Conservation (phyloP, 2,329 filamentous ascomycete species). For the Escovopsis weberi region DNA sequence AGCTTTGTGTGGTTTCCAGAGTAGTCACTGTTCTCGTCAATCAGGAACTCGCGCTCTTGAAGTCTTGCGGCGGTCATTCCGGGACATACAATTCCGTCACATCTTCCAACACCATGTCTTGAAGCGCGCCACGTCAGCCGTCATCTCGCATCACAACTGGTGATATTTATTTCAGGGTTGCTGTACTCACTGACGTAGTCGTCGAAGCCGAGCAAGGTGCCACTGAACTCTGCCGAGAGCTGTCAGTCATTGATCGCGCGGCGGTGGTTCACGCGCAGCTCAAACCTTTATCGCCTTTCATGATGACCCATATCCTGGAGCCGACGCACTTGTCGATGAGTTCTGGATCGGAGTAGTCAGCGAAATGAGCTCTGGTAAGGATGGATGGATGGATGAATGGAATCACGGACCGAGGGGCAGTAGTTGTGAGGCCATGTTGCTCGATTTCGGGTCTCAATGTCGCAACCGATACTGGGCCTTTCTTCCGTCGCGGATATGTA, state of each 20-base stretch:
- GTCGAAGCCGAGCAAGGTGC: constrained; percentile 88
- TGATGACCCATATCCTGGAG: constrained; percentile 95
- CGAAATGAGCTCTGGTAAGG: neutral
- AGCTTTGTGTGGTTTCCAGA: constrained; percentile 77
- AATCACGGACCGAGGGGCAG: constrained; percentile 48
- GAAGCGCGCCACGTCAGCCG: constrained; percentile 10
- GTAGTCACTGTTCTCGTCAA: constrained; percentile 56
- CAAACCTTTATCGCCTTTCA: constrained; percentile 96
- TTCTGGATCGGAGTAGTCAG: constrained; percentile 37
- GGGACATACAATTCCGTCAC: constrained; percentile 79
- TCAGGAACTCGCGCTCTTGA: neutral
- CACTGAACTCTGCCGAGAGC: constrained; percentile 64
- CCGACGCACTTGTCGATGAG: constrained; percentile 98
- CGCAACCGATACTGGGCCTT: no score
- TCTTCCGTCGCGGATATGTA: no score
- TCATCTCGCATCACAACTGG: neutral
- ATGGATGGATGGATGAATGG: neutral
- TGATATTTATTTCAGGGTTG: neutral
- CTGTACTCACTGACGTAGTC: constrained; percentile 93
- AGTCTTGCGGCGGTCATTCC: no score
- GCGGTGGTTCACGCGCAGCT: neutral
- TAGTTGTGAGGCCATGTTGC: constrained; percentile 55
- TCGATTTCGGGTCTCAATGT: neutral
- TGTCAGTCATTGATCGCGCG: constrained; percentile 6
- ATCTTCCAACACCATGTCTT: constrained; percentile 96